phyloP scores from a whole-genome alignment of 2,329 filamentous ascomycete genomes.

The Allantophomopsis lycopodina region DNA sequence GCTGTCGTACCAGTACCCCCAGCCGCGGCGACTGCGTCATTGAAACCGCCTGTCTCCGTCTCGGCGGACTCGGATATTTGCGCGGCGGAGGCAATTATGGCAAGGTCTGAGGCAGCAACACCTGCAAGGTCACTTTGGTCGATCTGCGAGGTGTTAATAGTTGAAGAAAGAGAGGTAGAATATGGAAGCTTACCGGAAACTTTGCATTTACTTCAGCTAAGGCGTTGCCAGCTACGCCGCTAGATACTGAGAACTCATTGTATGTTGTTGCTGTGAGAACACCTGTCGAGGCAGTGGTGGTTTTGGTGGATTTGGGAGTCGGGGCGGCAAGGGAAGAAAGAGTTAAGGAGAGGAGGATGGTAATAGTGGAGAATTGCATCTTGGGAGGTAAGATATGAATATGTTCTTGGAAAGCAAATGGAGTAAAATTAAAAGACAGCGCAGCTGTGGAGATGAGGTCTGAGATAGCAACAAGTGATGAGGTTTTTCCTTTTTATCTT shows the following conservation, averaged over 20 bases:
- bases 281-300: background rate
- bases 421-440: no score
- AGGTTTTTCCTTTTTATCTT: no score
- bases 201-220: slow-evolving; percentile 36
- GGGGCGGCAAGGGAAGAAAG: background rate
- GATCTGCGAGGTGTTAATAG: background rate
- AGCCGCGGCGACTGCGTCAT: slow-evolving; percentile 34
- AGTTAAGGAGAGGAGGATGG: background rate
- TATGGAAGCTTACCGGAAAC: slow-evolving; percentile 29
- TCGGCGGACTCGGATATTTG: slow-evolving; percentile 40
- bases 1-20: slow-evolving; percentile 17
- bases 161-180: background rate
- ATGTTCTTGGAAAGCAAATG: no score
- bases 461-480: no score
- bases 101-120: slow-evolving; percentile 31
- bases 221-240: slow-evolving; percentile 35
- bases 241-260: slow-evolving; percentile 31
- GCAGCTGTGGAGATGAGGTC: no score
- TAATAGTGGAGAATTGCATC: background rate
- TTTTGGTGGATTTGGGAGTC: background rate
- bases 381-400: no score
- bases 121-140: slow-evolving; percentile 27
- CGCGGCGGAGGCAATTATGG: slow-evolving; percentile 32
- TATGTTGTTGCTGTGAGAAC: slow-evolving; percentile 9
- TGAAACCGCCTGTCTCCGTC: slow-evolving; percentile 31